Evolutionary conservation across 495 filamentous ascomycete species (phyloP).

Genomic region (Daldinia concentrica): DNA sequence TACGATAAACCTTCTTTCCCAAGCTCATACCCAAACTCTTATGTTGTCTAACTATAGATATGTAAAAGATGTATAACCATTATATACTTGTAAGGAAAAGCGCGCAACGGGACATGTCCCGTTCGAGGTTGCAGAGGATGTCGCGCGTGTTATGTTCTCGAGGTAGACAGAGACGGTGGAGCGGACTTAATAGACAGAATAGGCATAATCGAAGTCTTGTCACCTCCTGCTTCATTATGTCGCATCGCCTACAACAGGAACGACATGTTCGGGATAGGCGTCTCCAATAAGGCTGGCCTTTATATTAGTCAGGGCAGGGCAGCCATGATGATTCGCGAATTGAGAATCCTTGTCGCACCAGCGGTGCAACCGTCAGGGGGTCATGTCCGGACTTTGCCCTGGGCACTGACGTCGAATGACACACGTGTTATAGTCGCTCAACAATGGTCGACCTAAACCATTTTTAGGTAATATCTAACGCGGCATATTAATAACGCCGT

Average conservation of each 20-base stretch:
- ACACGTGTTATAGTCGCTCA: slow-evolving; percentile 26
- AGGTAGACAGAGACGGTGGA: not conserved
- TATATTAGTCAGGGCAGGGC: slow-evolving; percentile 29
- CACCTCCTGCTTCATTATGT: slow-evolving; percentile 29
- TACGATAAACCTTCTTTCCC: slow-evolving; percentile 9
- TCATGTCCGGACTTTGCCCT: slow-evolving; percentile 2
- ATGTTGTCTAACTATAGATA: slow-evolving; percentile 1
- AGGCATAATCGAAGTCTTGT: slow-evolving; percentile 20
- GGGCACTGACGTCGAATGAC: slow-evolving; percentile 18
- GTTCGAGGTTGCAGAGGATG: slow-evolving; percentile 16
- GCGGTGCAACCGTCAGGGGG: slow-evolving; percentile 22
- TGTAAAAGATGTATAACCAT: slow-evolving; percentile 9
- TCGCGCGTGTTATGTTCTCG: slow-evolving; percentile 2
- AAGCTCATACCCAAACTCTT: not conserved
- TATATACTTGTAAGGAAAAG: slow-evolving; percentile 3
- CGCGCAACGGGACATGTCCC: not conserved
- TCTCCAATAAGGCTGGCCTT: slow-evolving; percentile 32
- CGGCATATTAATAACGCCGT: slow-evolving; percentile 29
- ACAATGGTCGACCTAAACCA: slow-evolving; percentile 16
- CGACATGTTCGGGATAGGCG: slow-evolving; percentile 20
- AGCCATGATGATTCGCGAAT: slow-evolving; percentile 27
- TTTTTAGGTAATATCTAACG: slow-evolving; percentile 23
- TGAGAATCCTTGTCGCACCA: slow-evolving; percentile 26
- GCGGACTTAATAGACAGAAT: slow-evolving; percentile 3
- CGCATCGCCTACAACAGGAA: slow-evolving; percentile 23